A percentile compares a stretch with the other conserved stretches of the same genome.
These are phyloP conservation scores for Cytospora chrysosperma DNA, from an alignment of 2,329 filamentous ascomycete genomes.

Conservation along the genomic window DNA sequence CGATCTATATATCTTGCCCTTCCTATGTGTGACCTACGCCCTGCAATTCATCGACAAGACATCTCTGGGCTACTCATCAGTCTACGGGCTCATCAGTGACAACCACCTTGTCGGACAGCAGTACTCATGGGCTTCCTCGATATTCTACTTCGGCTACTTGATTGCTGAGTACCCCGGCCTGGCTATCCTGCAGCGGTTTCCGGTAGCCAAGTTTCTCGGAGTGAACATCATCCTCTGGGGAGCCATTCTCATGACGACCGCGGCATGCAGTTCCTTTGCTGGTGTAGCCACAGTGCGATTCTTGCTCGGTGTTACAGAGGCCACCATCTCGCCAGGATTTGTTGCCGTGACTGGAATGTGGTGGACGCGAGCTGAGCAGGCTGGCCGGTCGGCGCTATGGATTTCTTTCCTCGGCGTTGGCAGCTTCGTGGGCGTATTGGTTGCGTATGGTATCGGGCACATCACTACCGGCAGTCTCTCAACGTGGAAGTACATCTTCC, in stretches of 20 bases:
- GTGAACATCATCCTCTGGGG: slow-evolving; percentile 35
- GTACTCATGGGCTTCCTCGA: slow-evolving; percentile 30
- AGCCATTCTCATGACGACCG: slow-evolving; percentile 33
- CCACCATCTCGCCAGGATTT: slow-evolving; percentile 35
- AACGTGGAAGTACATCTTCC: slow-evolving; percentile 38
- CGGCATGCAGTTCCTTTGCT: slow-evolving; percentile 34
- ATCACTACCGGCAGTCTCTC: slow-evolving; percentile 30
- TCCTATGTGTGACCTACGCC: slow-evolving; percentile 31
- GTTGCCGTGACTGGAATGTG: slow-evolving; percentile 40
- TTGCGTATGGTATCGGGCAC: slow-evolving; percentile 37
- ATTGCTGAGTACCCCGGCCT: slow-evolving; percentile 32
- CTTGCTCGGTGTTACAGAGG: slow-evolving; percentile 39
- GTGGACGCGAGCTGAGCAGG: slow-evolving; percentile 40
- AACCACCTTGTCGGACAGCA: slow-evolving; percentile 27
- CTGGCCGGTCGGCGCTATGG: slow-evolving; percentile 37
- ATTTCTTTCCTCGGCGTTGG: slow-evolving; percentile 40
- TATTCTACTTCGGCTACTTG: slow-evolving; percentile 31
- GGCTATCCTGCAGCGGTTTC: slow-evolving; percentile 5
- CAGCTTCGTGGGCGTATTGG: slow-evolving; percentile 34
- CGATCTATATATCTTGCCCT: slow-evolving; percentile 29
- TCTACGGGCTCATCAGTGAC: slow-evolving; percentile 29
- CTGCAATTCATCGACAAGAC: slow-evolving; percentile 32
- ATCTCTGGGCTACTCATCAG: slow-evolving; percentile 30
- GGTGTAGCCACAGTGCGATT: slow-evolving; percentile 38
- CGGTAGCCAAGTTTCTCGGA: slow-evolving; percentile 28